Evolutionary conservation across 257 asterid genomes (phyloP), one percentile per base, ranked within the genome.

Genomic region (Penstemon davidsonii): DNA sequence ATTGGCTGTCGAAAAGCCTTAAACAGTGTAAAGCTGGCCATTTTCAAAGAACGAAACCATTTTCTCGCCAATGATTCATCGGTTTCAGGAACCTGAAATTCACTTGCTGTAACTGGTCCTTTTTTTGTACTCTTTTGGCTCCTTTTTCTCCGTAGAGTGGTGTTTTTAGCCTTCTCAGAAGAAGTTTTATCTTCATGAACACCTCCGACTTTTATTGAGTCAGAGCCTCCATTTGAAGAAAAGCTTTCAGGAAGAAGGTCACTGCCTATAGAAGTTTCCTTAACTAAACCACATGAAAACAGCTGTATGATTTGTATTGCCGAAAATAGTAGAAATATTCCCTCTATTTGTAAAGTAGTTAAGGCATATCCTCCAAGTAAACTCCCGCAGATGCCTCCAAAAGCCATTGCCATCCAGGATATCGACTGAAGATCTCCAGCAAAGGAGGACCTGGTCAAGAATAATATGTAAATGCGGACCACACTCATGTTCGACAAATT

Each of bases 361-460:
- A 92, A 78, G 57, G 98, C 90, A 81, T 79, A 86, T 69, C 98
- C 98, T 76, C 98, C 98, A 4, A 90, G 71, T 77, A 92, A 80
- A 81, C 95, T 92, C 72, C 98, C 98, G 72, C 82, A 85, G 67
- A 92, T 88, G 77, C 98, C 98, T 82, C 98, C 98, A 15, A 86
- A 66, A 78, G 98, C 98, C 98, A 92, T 90, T 68, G 97, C 78
- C 91, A 92, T 84, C 98, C 98, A 92, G 59, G 98, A 92, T 41
- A 92, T 56, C 11, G 98, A 92, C 88, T 92, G 98, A 75, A 92
- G 96, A 81, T 92, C 98, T 4, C 97, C 97, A 74, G 97, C 97
- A 78, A 88, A 88, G 67, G 91, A 80, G 42, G 96, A 92, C 92
- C 98, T 92, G 88, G 66, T 71, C 74, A 79, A 71, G 76, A 49